phyloP scores from a whole-genome alignment of 225 moss, liverwort and hornwort genomes.

The Neckera pumila region DNA sequence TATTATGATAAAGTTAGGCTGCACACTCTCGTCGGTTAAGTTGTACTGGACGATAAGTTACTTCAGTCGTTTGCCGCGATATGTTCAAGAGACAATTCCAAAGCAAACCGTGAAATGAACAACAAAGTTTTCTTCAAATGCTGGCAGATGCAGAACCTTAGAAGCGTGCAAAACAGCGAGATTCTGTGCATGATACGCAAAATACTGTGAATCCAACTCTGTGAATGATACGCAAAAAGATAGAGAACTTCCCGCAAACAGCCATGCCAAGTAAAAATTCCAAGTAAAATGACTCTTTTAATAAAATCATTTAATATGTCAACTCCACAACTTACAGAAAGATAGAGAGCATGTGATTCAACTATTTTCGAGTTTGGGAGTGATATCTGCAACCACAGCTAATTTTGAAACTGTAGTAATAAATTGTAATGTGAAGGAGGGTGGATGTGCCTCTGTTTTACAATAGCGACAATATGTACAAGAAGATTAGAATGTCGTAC shows the following conservation, averaged over 20 bases:
- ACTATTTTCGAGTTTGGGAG: neutral
- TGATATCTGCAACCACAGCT: neutral
- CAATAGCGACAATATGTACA: neutral
- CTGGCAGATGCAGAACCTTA: neutral
- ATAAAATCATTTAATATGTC: neutral
- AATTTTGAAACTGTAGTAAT: neutral
- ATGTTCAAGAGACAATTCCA: neutral
- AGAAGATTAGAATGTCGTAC: neutral
- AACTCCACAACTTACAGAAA: neutral
- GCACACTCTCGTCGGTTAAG: neutral
- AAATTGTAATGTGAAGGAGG: neutral
- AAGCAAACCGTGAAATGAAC: neutral
- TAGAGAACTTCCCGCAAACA: neutral
- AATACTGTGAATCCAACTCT: too few species aligned
- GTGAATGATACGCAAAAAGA: neutral
- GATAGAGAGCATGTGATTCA: neutral
- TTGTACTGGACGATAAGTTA: neutral
- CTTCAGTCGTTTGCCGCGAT: neutral
- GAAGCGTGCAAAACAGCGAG: neutral
- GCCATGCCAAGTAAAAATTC: neutral
- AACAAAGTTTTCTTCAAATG: neutral
- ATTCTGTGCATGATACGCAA: too few species aligned
- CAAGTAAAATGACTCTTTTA: neutral
- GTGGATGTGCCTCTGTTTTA: neutral
- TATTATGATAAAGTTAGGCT: neutral